A percentile compares a stretch with the other conserved stretches of the same genome.
Evolutionary conservation across 148 eudicot genomes (phyloP).

Genomic region (Rhododendron vialii): DNA sequence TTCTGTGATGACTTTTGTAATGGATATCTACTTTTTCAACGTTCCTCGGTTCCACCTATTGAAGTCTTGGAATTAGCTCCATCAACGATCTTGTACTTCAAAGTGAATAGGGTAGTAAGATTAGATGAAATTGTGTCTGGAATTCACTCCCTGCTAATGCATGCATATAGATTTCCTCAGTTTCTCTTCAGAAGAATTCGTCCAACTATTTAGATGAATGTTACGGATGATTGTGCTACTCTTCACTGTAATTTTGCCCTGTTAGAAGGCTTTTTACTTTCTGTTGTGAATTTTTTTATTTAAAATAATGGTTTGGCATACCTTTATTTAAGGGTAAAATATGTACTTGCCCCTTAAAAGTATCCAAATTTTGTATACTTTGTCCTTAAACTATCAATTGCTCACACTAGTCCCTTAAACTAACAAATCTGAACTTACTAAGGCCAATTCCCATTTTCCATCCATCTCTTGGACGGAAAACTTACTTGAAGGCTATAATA

Average conservation of each 20-base stretch:
- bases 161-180: background rate
- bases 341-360: no score
- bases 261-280: background rate
- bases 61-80: background rate
- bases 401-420: no score
- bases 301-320: background rate
- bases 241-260: background rate
- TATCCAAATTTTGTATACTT: no score
- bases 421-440: no score
- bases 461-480: no score
- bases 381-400: no score
- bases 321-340: no score
- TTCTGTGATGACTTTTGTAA: background rate
- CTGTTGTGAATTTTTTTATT: background rate
- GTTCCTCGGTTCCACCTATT: background rate
- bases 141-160: background rate
- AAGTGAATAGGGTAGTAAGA: background rate
- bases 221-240: background rate
- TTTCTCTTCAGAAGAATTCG: background rate
- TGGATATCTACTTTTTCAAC: background rate
- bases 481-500: no score
- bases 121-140: background rate
- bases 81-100: background rate
- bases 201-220: background rate
- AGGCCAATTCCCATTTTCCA: no score